A percentile compares a stretch with the other conserved stretches of the same genome.
Conservation (phyloP, 768 basidiomycete species). For the Fomitopsis serialis region DNA sequence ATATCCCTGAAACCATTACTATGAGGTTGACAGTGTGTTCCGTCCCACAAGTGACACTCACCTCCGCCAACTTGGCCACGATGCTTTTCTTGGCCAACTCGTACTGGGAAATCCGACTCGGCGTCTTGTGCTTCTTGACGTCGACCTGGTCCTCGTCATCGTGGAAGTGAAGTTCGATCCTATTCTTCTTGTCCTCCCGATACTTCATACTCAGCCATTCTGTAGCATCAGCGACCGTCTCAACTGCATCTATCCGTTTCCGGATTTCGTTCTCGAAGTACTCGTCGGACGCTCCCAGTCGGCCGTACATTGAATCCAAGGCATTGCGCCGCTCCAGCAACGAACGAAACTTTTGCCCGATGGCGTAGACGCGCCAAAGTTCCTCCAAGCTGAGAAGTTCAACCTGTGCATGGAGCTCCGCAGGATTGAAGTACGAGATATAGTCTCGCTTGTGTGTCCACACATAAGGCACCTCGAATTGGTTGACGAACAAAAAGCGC, state of each 20-base stretch:
- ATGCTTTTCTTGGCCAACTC: conserved; percentile 79
- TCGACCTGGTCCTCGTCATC: conserved; percentile 54
- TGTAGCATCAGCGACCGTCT: conserved; percentile 84
- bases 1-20: conserved; percentile 52
- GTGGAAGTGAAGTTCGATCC: conserved; percentile 60
- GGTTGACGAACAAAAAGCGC: conserved; percentile 77
- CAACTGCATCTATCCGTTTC: conserved; percentile 70
- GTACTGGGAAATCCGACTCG: conserved; percentile 80
- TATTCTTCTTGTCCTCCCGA: conserved; percentile 54
- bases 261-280: conserved; percentile 72
- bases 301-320: conserved; percentile 58
- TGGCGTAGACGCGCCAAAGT: conserved; percentile 85
- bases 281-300: conserved; percentile 62
- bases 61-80: conserved; percentile 74
- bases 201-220: conserved; percentile 90
- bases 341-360: conserved; percentile 88
- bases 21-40: background rate
- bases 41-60: conserved; percentile 29
- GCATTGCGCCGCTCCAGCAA: conserved; percentile 68
- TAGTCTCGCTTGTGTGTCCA: conserved; percentile 93
- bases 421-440: conserved; percentile 74
- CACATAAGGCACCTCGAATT: conserved; percentile 93
- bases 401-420: conserved; percentile 52
- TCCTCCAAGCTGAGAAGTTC: conserved; percentile 77
- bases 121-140: conserved; percentile 67